phyloP scores from a whole-genome alignment of 192 early-diverging fungal genomes.

The Fimicolochytrium jonesii region DNA sequence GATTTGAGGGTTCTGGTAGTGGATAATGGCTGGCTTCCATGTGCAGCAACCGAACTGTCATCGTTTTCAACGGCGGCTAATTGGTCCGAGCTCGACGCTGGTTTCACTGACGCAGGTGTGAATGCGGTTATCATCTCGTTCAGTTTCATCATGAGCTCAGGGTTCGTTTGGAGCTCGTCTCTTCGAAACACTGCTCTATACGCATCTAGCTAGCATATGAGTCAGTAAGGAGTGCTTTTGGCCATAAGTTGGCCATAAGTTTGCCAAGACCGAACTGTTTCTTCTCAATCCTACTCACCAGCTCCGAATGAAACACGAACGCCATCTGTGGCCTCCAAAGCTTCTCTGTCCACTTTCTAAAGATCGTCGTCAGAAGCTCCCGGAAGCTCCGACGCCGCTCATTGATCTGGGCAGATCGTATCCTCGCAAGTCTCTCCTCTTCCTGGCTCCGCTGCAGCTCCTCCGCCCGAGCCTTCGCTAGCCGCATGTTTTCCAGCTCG shows the following conservation, averaged over 20 bases:
- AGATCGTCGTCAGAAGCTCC: conserved; percentile 40
- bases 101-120: not conserved
- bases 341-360: conserved; percentile 38
- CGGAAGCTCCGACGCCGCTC: conserved; percentile 32
- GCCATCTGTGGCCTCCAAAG: conserved; percentile 36
- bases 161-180: conserved; percentile 11
- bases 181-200: conserved; percentile 10
- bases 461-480: conserved; percentile 35
- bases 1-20: not conserved
- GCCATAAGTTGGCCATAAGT: not conserved
- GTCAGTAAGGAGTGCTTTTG: not conserved
- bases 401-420: conserved; percentile 29
- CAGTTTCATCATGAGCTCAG: conserved; percentile 14
- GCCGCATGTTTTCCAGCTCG: conserved; percentile 36
- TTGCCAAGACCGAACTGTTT: not conserved
- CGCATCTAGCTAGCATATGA: conserved; percentile 8
- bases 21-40: not conserved
- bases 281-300: conserved; percentile 28
- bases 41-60: not conserved
- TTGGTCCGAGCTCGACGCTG: not conserved
- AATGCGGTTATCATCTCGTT: conserved; percentile 7
- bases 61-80: too few species aligned
- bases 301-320: conserved; percentile 30
- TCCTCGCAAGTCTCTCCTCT: conserved; percentile 27
- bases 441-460: conserved; percentile 38